phyloP scores from a whole-genome alignment of 495 filamentous ascomycete genomes.

The Melanomma pulvis-pyrius region DNA sequence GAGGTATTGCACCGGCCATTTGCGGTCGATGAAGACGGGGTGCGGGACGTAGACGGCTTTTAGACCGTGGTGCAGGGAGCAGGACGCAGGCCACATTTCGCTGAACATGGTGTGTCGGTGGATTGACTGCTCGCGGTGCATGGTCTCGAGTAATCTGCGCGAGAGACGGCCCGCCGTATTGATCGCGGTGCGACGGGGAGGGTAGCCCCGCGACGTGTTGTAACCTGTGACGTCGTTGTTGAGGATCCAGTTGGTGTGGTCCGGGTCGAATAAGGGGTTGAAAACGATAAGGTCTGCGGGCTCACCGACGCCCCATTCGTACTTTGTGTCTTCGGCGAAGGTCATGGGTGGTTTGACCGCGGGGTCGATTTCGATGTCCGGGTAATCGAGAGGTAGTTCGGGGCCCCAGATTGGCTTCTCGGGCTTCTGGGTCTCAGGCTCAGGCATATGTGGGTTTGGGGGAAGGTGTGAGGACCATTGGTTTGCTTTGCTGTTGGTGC shows the following conservation, averaged over 20 bases:
- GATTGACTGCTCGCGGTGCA: constrained; percentile 85
- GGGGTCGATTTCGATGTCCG: constrained; percentile 67
- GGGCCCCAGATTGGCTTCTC: constrained; percentile 88
- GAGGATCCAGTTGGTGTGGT: constrained; percentile 84
- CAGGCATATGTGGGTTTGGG: constrained; percentile 32
- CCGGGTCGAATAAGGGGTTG: constrained; percentile 91
- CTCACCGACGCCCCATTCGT: constrained; percentile 87
- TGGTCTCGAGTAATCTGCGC: constrained; percentile 74
- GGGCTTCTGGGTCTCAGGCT: constrained; percentile 53
- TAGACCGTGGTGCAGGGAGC: constrained; percentile 87
- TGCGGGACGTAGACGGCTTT: constrained; percentile 95
- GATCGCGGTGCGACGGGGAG: constrained; percentile 85
- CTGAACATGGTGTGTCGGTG: constrained; percentile 87
- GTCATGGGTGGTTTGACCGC: constrained; percentile 71
- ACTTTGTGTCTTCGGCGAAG: constrained; percentile 72
- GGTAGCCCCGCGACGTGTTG: constrained; percentile 63
- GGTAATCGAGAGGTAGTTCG: constrained; percentile 59
- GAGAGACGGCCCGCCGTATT: constrained; percentile 84
- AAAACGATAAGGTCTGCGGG: constrained; percentile 92
- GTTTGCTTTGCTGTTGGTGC: constrained; percentile 67
- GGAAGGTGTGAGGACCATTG: constrained; percentile 34
- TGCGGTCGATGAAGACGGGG: constrained; percentile 85
- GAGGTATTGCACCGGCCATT: constrained; percentile 81
- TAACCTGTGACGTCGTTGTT: constrained; percentile 89
- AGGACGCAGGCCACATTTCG: constrained; percentile 92